Evolutionary conservation across 805 yeast genomes (phyloP).

Genomic region (Myxozyma lipomycoides): DNA sequence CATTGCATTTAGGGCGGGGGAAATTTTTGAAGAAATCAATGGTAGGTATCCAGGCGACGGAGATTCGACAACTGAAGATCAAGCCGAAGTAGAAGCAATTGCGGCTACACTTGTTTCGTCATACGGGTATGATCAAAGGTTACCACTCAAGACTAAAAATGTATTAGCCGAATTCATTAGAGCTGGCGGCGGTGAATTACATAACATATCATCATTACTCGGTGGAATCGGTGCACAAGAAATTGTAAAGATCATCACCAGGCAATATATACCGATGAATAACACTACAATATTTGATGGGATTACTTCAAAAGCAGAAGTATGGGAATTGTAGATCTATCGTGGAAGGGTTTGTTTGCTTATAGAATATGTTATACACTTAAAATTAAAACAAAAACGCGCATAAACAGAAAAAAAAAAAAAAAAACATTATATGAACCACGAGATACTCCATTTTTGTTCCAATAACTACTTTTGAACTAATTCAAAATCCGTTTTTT

Average conservation of each 20-base stretch:
- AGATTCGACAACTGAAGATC: constrained; percentile 17
- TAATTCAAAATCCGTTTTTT: not conserved
- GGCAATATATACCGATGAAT: constrained; percentile 75
- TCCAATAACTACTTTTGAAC: not conserved
- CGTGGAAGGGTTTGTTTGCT: not conserved
- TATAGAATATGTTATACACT: not conserved
- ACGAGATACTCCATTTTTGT: not conserved
- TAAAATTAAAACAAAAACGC: no score
- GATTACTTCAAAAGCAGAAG: constrained; percentile 45
- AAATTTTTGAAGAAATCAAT: constrained; percentile 27
- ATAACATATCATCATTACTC: constrained; percentile 60
- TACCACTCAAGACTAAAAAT: constrained; percentile 8
- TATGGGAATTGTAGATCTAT: constrained; percentile 14
- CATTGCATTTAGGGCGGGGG: constrained; percentile 31
- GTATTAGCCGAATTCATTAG: constrained; percentile 21
- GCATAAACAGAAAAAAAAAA: not conserved
- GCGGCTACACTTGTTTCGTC: constrained; percentile 10
- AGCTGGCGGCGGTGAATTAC: constrained; percentile 45
- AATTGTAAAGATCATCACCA: constrained; percentile 64
- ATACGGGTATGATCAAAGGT: constrained; percentile 10
- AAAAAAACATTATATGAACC: not conserved
- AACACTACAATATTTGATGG: constrained; percentile 75
- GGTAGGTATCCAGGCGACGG: constrained; percentile 17
- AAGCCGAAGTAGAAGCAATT: constrained; percentile 5
- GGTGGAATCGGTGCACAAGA: constrained; percentile 91